Base-by-base conservation (phyloP, 257 asterid genomes). In the Cinchona pubescens region DNA sequence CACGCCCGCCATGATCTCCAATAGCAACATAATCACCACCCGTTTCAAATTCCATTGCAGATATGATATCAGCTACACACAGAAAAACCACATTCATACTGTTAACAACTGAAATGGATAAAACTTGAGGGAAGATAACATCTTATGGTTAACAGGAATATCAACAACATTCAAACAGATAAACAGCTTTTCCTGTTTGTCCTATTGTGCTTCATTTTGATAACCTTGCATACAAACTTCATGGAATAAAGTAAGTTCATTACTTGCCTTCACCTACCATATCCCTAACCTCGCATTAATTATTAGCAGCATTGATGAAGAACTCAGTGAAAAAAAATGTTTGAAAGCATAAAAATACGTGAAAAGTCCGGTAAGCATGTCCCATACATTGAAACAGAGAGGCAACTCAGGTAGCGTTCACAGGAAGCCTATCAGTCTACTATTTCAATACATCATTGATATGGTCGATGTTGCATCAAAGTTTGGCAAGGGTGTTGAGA, bases 1-100 rank as follows among this genome's bases (percentile, higher is more conserved):
- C 80, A 74, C 97, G 96, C n/a, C 97, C 96, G 51, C 96, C 96
- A 59, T 89, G 88, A 78, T 92, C 97, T 76, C 96, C 97, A 38
- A 87, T 87, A 35, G 93, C 97, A 45, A 92, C 82, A 84, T 90
- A 85, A 80, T 84, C 78, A 40, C 97, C 97, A 74, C 66, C 86
- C 77, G 75, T 83, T 61, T 90, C 92, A 81, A 92, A 92, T 43
- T 90, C 90, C 42, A 92, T 77, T 48, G 97, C 90, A 53, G 96
- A 86, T 76, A 92, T 85, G 63, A 86, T 59, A 85, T 92, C 97
- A 67, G 81, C 97, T 92, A 81, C 83, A 80, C 60, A 56, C 78
- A 71, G 62, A 75, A 35, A 40, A 65, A 69, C 27, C 77, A 78
- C 43, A 59, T 16, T 30, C 56, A 34, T 69, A 14, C 45, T 37